Evolutionary conservation across 495 filamentous ascomycete genomes (phyloP).

Genomic region (Aspergillus bertholletiae): DNA sequence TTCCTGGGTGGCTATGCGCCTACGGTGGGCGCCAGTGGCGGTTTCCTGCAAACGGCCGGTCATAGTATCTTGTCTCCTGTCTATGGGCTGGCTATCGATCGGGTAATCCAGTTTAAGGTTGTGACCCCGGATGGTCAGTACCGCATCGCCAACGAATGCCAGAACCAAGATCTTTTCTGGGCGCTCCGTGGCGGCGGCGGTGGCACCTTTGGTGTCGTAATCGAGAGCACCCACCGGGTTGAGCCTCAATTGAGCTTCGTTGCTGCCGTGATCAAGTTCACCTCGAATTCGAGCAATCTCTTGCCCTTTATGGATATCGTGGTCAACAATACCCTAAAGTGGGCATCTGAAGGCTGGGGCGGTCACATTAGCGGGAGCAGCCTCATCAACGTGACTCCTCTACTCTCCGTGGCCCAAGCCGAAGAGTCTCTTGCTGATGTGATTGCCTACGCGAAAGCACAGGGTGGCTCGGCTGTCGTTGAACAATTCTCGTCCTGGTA

Average conservation of each 20-base stretch:
- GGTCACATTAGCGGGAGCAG: constrained; percentile 37
- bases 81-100: constrained; percentile 47
- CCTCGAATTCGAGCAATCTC: constrained; percentile 24
- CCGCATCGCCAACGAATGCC: constrained; percentile 30
- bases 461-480: constrained; percentile 27
- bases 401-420: constrained; percentile 28
- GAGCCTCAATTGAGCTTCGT: constrained; percentile 22
- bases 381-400: constrained; percentile 36
- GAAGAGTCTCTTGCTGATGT: constrained; percentile 24
- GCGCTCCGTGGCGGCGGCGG: constrained; percentile 53
- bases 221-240: constrained; percentile 38
- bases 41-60: constrained; percentile 41
- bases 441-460: constrained; percentile 25
- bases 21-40: constrained; percentile 32
- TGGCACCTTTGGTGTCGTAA: constrained; percentile 49
- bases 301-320: constrained; percentile 32
- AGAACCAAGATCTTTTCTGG: constrained; percentile 45
- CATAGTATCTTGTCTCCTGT: constrained; percentile 36
- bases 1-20: constrained; percentile 21
- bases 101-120: constrained; percentile 39
- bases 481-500: constrained; percentile 28
- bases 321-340: constrained; percentile 35
- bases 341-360: constrained; percentile 46
- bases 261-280: constrained; percentile 31
- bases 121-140: constrained; percentile 39